These are phyloP conservation scores for Stromatinia cepivora DNA, from an alignment of 2,329 filamentous ascomycete genomes.

Conservation along the genomic window DNA sequence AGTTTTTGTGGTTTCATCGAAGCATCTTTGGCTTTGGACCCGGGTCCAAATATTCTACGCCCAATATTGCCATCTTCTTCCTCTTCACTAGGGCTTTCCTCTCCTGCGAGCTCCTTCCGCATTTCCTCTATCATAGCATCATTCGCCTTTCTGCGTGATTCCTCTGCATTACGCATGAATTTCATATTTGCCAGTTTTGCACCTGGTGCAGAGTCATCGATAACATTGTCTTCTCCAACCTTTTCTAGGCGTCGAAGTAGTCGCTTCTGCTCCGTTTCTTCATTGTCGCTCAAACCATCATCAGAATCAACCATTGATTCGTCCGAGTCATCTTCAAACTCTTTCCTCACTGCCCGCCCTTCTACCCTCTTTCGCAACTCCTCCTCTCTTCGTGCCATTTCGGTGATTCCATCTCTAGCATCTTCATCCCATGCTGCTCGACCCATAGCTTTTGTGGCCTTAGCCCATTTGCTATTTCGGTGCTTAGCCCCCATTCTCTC, in stretches of 20 bases:
- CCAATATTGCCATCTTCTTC: constrained; percentile 62
- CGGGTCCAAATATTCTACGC: constrained; percentile 67
- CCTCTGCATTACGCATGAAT: constrained; percentile 92
- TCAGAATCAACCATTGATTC: constrained; percentile 59
- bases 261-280: constrained; percentile 50
- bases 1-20: constrained; percentile 33
- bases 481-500: constrained; percentile 71
- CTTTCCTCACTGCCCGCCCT: constrained; percentile 56
- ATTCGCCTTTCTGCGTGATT: constrained; percentile 73
- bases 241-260: constrained; percentile 52
- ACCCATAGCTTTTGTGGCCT: constrained; percentile 64
- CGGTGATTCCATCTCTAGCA: constrained; percentile 61
- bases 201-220: constrained; percentile 53
- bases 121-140: constrained; percentile 73
- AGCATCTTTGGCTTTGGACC: constrained; percentile 44
- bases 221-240: constrained; percentile 47
- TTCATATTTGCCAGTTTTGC: constrained; percentile 79
- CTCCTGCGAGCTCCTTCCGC: constrained; percentile 65
- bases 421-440: constrained; percentile 69
- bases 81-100: constrained; percentile 58
- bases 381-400: constrained; percentile 66
- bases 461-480: constrained; percentile 71
- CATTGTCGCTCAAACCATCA: constrained; percentile 53
- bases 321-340: constrained; percentile 48
- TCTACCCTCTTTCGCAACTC: constrained; percentile 65